Evolutionary conservation across 73 alveolate species (phyloP).

Genomic region (Effrenium voratum): DNA sequence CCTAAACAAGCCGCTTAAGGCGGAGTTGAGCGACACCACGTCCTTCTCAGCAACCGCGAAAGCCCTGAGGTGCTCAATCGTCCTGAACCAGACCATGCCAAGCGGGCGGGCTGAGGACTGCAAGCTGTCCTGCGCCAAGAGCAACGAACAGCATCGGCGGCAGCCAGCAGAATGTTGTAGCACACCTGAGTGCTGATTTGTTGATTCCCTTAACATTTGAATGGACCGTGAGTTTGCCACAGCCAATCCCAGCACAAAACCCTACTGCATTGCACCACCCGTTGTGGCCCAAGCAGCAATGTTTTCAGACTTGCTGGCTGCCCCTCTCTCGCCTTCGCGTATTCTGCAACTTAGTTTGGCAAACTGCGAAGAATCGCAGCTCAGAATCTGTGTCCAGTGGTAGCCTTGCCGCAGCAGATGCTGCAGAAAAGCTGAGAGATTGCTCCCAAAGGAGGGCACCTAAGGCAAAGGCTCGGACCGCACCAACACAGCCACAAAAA

Average conservation of each 20-base stretch:
- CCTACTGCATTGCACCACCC: too few relatives aligned
- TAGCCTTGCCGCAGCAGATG: neutral
- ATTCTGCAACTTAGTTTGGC: too few relatives aligned
- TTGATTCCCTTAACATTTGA: too few relatives aligned
- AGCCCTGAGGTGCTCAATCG: neutral
- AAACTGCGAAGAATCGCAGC: too few relatives aligned
- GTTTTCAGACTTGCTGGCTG: too few relatives aligned
- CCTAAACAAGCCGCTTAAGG: neutral
- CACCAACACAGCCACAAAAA: too few relatives aligned
- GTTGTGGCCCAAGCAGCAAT: too few relatives aligned
- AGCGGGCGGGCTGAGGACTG: neutral
- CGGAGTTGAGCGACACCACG: slow-evolving; percentile 1
- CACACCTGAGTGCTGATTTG: too few relatives aligned
- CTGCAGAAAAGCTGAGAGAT: neutral
- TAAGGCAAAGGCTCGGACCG: neutral
- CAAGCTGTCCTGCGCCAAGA: neutral
- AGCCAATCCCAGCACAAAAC: too few relatives aligned
- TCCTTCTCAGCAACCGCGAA: neutral
- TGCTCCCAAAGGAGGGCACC: slow-evolving; percentile 51
- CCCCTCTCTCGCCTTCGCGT: too few relatives aligned
- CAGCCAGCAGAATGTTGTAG: slow-evolving; percentile 38
- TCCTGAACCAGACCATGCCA: neutral
- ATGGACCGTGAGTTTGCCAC: too few relatives aligned
- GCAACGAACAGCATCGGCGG: neutral
- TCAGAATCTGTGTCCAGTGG: slow-evolving; percentile 1